These are phyloP conservation scores for Russula lepida DNA, from an alignment of 768 basidiomycete species.

Conservation along the genomic window DNA sequence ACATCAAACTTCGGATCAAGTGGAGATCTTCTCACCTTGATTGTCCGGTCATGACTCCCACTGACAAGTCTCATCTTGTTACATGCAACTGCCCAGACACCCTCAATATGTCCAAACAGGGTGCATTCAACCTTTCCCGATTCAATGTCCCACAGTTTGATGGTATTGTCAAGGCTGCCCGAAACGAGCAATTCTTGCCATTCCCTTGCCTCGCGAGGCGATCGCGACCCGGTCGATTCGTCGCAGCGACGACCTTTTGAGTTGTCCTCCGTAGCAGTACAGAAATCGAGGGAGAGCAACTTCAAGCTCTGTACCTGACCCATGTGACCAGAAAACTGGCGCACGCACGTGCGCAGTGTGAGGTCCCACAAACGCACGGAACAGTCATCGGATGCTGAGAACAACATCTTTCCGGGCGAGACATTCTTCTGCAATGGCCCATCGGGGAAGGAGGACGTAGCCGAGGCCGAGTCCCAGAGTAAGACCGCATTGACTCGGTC, in stretches of 20 bases:
- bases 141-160: constrained; percentile 94
- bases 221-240: background rate
- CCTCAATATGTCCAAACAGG: constrained; percentile 96
- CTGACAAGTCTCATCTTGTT: constrained; percentile 89
- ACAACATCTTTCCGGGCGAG: constrained; percentile 86
- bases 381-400: constrained; percentile 94
- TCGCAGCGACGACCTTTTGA: background rate
- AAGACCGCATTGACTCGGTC: constrained; percentile 97
- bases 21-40: constrained; percentile 54
- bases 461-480: constrained; percentile 66
- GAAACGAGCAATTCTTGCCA: constrained; percentile 67
- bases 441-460: constrained; percentile 26
- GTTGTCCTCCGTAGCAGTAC: background rate
- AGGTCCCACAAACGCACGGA: constrained; percentile 95
- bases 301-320: constrained; percentile 91
- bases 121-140: constrained; percentile 69
- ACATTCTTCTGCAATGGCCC: constrained; percentile 43
- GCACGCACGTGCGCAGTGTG: constrained; percentile 65
- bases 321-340: constrained; percentile 81
- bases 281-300: constrained; percentile 54
- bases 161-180: constrained; percentile 89
- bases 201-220: constrained; percentile 8
- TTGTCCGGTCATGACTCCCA: constrained; percentile 92
- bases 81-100: constrained; percentile 92
- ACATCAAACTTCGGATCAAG: background rate